phyloP scores from a whole-genome alignment of 768 basidiomycete genomes.

The Pisolithus tinctorius region DNA sequence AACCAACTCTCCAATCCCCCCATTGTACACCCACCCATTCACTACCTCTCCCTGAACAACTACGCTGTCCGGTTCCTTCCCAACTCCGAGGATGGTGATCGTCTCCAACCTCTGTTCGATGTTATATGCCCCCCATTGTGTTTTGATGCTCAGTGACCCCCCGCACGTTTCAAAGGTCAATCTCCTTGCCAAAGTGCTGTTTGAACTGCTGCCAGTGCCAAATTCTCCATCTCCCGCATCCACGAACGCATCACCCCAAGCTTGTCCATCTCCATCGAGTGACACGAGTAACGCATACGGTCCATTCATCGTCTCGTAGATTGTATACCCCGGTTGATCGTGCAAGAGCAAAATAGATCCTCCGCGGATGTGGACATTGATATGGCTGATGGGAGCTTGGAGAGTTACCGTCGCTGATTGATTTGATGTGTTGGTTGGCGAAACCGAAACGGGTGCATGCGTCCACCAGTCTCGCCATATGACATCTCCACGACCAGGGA shows the following conservation, averaged over 20 bases:
- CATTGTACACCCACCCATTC: slow-evolving; percentile 34
- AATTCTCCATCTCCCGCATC: slow-evolving; percentile 46
- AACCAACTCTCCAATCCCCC: slow-evolving; percentile 35
- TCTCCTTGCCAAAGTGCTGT: slow-evolving; percentile 9
- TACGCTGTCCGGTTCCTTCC: slow-evolving; percentile 33
- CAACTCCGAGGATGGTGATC: slow-evolving; percentile 54
- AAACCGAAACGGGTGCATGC: slow-evolving; percentile 46
- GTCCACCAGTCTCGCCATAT: slow-evolving; percentile 74
- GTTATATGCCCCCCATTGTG: slow-evolving; percentile 23
- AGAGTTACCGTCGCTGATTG: slow-evolving; percentile 37
- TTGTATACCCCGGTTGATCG: slow-evolving; percentile 57
- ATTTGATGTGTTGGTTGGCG: slow-evolving; percentile 29
- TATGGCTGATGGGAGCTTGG: slow-evolving; percentile 64
- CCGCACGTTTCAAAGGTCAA: slow-evolving; percentile 37
- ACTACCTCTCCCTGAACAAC: slow-evolving; percentile 31
- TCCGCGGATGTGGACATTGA: slow-evolving; percentile 71
- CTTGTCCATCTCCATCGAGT: slow-evolving; percentile 38
- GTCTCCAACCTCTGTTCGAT: slow-evolving; percentile 42
- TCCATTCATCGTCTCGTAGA: slow-evolving; percentile 54
- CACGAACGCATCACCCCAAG: slow-evolving; percentile 55
- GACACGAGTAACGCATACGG: slow-evolving; percentile 61
- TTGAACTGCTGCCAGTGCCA: neutral
- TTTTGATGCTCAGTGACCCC: slow-evolving; percentile 32
- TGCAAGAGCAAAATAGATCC: slow-evolving; percentile 61
- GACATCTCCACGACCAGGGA: slow-evolving; percentile 56